Base-by-base conservation (phyloP, 768 basidiomycete species). In the Solioccasus polychromus region DNA sequence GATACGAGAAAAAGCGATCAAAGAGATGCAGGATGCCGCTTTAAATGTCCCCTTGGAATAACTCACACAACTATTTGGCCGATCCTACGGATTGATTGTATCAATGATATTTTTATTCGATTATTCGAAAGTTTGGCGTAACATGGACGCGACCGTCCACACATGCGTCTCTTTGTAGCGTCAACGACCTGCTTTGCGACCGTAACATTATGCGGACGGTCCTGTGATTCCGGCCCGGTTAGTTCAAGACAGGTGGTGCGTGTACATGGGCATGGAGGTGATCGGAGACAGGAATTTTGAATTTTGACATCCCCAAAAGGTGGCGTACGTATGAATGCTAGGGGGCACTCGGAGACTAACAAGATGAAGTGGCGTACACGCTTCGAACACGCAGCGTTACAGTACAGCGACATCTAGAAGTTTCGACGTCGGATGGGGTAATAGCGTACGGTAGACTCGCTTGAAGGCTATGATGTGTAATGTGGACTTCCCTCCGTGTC, bases 311-410 rank as follows among this genome's bases (percentile, higher is more conserved):
- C 87, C 55, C 74, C 80, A 69, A 87, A 86, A 0, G 85, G 86
- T 14, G 84, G 80, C 0, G 85, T 85, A 50, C n/a, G n/a, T n/a
- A 88, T 88, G 69, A 88, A 89, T 30, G 86, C 86, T n/a, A n/a
- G n/a, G n/a, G n/a, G n/a, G n/a, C 50, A 8, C 23, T 42, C 22
- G 30, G 24, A 24, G 43, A 19, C 35, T 39, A 28, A 11, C 26
- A 11, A 18, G 35, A 39, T 88, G 81, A 39, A 73, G 77, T 54
- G 84, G 80, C 20, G 66, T 62, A 36, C 69, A 56, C 52, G 69
- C 62, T 25, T 60, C 45, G 28, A 61, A 53, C 44, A 75, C 83
- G 35, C 60, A 85, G 74, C 30, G 73, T 77, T 88, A 88, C 63
- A 88, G 74, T 51, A 85, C 88, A 20, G 85, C 83, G 43, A 89